These are phyloP conservation scores for Yarrowia deformans DNA, from an alignment of 805 yeast genomes.

Conservation along the genomic window DNA sequence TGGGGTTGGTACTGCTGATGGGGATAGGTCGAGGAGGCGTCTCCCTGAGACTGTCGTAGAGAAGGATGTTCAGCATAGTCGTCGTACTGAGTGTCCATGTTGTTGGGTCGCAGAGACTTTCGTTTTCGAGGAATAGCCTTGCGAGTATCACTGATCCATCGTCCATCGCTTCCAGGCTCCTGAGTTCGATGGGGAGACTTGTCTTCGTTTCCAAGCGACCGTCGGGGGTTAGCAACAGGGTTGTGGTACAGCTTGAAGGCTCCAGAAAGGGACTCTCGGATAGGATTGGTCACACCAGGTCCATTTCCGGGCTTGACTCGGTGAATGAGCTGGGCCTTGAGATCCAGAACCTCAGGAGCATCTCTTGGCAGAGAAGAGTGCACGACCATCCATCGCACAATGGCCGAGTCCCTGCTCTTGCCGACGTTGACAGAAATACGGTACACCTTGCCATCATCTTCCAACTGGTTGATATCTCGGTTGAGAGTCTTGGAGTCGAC, in stretches of 20 bases:
- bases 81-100: not conserved
- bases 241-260: slow-evolving; percentile 39
- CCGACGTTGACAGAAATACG: slow-evolving; percentile 46
- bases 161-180: slow-evolving; percentile 29
- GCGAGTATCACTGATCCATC: slow-evolving; percentile 31
- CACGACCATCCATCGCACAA: slow-evolving; percentile 47
- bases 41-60: not conserved
- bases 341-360: slow-evolving; percentile 17
- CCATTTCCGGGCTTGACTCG: not conserved
- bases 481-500: slow-evolving; percentile 64
- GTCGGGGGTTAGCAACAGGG: slow-evolving; percentile 31
- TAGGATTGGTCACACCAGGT: not conserved
- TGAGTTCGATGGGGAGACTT: slow-evolving; percentile 19
- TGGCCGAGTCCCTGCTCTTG: slow-evolving; percentile 41
- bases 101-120: not conserved
- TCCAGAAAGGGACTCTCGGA: slow-evolving; percentile 19
- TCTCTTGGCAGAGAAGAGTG: slow-evolving; percentile 45
- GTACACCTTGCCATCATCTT: slow-evolving; percentile 49
- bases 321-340: slow-evolving; percentile 5
- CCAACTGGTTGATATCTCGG: slow-evolving; percentile 55
- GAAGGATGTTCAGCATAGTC: not conserved
- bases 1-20: slow-evolving; percentile 38
- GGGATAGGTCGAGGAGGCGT: not conserved
- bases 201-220: slow-evolving; percentile 30
- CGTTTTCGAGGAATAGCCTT: slow-evolving; percentile 7